phyloP scores from a whole-genome alignment of 257 asterid species.

The Asclepias syriaca region DNA sequence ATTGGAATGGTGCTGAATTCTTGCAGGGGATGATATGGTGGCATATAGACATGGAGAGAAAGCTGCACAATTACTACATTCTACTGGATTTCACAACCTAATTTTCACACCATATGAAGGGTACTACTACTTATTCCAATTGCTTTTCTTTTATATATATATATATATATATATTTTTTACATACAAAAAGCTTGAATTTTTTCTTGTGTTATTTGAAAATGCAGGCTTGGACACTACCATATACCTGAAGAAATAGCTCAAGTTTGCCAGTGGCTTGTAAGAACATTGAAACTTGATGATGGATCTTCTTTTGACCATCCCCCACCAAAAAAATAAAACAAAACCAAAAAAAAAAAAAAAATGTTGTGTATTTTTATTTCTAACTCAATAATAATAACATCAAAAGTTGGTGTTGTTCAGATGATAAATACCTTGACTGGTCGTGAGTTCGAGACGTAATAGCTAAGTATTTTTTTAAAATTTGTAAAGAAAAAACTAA shows the following conservation, averaged over 20 bases:
- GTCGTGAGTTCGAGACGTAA: no score
- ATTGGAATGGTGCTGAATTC: background rate
- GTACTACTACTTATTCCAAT: constrained; percentile 26
- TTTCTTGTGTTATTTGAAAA: background rate
- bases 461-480: no score
- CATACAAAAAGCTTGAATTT: no score
- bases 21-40: constrained; percentile 71
- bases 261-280: constrained; percentile 55
- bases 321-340: no score
- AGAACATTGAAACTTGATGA: constrained; percentile 55
- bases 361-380: no score
- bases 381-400: no score
- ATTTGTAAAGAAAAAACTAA: no score
- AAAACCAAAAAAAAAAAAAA: no score
- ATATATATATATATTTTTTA: no score
- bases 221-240: constrained; percentile 77
- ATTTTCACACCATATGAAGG: constrained; percentile 55
- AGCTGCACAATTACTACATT: constrained; percentile 42
- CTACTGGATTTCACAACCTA: constrained; percentile 56
- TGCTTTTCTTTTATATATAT: background rate
- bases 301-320: background rate
- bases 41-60: constrained; percentile 62
- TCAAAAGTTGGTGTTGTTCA: no score
- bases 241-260: constrained; percentile 60
- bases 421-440: no score